Conservation (phyloP, 2,329 filamentous ascomycete genomes). For the Botrytis porri region DNA sequence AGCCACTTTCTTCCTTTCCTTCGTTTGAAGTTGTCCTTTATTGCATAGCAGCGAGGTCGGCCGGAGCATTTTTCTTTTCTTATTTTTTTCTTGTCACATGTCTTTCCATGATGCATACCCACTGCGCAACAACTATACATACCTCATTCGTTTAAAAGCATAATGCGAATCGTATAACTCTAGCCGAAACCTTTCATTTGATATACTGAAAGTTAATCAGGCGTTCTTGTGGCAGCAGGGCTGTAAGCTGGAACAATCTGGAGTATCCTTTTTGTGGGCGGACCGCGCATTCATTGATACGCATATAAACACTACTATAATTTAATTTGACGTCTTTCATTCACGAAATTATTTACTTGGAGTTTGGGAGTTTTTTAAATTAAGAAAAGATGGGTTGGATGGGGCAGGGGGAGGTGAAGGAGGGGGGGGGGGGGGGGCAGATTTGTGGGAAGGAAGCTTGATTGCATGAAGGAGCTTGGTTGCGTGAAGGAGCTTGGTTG, state of each 20-base stretch:
- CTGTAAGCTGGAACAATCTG: not conserved
- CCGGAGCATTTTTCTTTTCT: constrained; percentile 6
- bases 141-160: constrained; percentile 4
- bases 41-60: constrained; percentile 13
- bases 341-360: constrained; percentile 1
- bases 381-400: not conserved
- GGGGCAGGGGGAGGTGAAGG: not conserved
- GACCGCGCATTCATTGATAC: not conserved
- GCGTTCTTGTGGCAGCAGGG: constrained; percentile 8
- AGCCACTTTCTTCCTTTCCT: not conserved
- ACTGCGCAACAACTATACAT: constrained; percentile 5
- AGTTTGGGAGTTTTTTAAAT: not conserved
- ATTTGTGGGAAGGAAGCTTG: not conserved
- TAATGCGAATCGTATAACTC: not conserved
- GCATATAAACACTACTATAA: constrained; percentile 2
- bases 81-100: not conserved
- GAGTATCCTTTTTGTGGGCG: not conserved
- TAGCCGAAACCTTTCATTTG: not conserved
- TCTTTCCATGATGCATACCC: constrained; percentile 7
- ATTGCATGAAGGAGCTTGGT: too few species aligned
- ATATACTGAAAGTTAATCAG: constrained; percentile 5
- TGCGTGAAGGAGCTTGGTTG: not conserved
- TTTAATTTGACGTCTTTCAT: constrained; percentile 17
- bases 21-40: constrained; percentile 10
- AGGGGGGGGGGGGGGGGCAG: not conserved